Evolutionary conservation across 352 stramenopile species (phyloP), one percentile per base, ranked within the genome.

Genomic region (Globisporangium barbulae): DNA sequence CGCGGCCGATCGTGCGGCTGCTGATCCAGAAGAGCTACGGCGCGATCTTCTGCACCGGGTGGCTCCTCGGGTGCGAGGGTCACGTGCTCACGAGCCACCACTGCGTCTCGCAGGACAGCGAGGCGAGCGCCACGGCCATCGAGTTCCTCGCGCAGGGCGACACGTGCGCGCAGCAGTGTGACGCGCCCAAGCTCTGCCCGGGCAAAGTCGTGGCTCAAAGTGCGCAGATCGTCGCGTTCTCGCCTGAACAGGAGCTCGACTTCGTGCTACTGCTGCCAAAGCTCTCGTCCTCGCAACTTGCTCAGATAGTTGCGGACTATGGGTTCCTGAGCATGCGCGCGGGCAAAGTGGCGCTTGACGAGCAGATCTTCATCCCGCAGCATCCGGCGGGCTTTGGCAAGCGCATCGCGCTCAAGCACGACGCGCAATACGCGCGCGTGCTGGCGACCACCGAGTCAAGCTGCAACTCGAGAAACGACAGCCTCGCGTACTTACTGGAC

Each of bases 71-170:
- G 10, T 87, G 75, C 56, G 73, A 82, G 17, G 77, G 77, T 19
- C 77, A 89, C 64, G 41, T 89, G 7, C 42, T 89, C n/a, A 87
- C 79, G 2, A 87, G 82, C 56, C 63, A 78, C 64, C 79, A 89
- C 67, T 89, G 79, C 42, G 75, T 89, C 25, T 52, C 57, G 6
- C 60, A 62, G 19, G 35, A 67, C 1, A 59, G 37, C n/a, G 71
- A 82, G 7, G 77, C 77, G 30, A 63, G 67, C 10, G 50, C 70
- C 30, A 71, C 69, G 5, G 45, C 72, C 9, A 71, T 87, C 61
- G 79, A 89, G 70, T 79, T 87, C 47, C 67, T 73, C 21, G 79
- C 74, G 5, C 72, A 86, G 59, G 66, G 68, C 33, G 12, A 7
- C 7, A 44, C 22, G 1, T 79, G 74, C 30, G 21, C 56, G 3